A percentile compares a stretch with the other conserved stretches of the same genome.
These are phyloP conservation scores for Botrytis hyacinthi DNA, from an alignment of 2,329 filamentous ascomycete species.

Conservation along the genomic window DNA sequence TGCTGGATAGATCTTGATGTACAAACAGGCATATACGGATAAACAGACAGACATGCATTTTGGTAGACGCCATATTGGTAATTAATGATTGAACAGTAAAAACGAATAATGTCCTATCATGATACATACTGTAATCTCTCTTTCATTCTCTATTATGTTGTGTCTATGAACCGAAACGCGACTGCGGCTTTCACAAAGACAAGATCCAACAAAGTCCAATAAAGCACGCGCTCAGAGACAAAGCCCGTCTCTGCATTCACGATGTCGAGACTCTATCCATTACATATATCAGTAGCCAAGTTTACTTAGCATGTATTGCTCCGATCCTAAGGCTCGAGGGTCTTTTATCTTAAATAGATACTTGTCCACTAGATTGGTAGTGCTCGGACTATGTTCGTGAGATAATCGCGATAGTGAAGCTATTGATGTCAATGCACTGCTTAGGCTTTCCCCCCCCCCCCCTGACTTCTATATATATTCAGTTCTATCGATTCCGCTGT, in stretches of 20 bases:
- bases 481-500: background rate
- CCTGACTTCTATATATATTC: background rate
- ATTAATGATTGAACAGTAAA: background rate
- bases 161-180: background rate
- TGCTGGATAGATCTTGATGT: background rate
- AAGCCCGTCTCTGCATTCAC: background rate
- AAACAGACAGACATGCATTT: background rate
- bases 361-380: background rate
- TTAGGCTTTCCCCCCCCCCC: too few relatives aligned
- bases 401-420: background rate
- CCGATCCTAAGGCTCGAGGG: background rate
- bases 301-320: background rate
- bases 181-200: background rate
- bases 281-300: background rate
- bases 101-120: background rate
- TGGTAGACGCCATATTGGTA: background rate
- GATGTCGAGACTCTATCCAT: background rate
- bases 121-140: background rate
- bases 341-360: background rate
- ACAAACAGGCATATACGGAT: slow-evolving; percentile 1
- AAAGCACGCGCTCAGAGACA: background rate
- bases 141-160: too few relatives aligned
- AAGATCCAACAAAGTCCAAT: background rate
- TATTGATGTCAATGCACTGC: background rate
- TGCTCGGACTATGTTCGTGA: background rate